A percentile compares a stretch with the other conserved stretches of the same genome.
Evolutionary conservation across 768 basidiomycete genomes (phyloP).

Genomic region (Coprinellus aureogranulatus): DNA sequence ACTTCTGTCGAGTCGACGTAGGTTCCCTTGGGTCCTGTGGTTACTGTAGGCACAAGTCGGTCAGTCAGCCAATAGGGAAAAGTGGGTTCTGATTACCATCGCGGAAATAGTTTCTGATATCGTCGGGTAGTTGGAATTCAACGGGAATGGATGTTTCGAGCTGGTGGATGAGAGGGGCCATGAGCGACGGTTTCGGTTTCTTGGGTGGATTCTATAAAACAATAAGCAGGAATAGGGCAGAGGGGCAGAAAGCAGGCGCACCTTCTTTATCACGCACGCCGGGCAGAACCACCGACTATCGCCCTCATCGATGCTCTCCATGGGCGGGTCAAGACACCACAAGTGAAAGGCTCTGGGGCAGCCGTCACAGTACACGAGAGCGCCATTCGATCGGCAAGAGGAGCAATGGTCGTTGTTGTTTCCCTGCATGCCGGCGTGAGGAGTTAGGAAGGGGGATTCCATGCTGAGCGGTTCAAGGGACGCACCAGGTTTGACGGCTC

Average conservation of each 20-base stretch:
- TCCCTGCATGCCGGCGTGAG: conserved; percentile 28
- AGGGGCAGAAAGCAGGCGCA: conserved; percentile 30
- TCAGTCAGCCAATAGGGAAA: conserved; percentile 8
- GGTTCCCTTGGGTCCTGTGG: conserved; percentile 71
- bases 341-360: conserved; percentile 96
- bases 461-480: conserved; percentile 12
- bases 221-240: conserved; percentile 14
- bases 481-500: conserved; percentile 46
- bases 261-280: conserved; percentile 64
- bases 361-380: conserved; percentile 94
- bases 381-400: conserved; percentile 76
- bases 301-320: conserved; percentile 83
- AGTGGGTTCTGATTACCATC: conserved; percentile 58
- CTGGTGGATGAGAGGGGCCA: conserved; percentile 71
- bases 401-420: conserved; percentile 85
- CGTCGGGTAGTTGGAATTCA: conserved; percentile 85
- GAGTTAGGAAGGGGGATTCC: conserved; percentile 6
- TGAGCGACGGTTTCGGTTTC: conserved; percentile 63
- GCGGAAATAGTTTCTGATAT: conserved; percentile 79
- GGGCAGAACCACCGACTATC: conserved; percentile 85
- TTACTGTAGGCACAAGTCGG: conserved; percentile 50
- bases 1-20: conserved; percentile 81
- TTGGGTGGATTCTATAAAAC: conserved; percentile 59
- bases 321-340: conserved; percentile 93
- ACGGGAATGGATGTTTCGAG: conserved; percentile 67